phyloP scores from a whole-genome alignment of 2,329 filamentous ascomycete genomes.

The Dryadomyces quercivorus region DNA sequence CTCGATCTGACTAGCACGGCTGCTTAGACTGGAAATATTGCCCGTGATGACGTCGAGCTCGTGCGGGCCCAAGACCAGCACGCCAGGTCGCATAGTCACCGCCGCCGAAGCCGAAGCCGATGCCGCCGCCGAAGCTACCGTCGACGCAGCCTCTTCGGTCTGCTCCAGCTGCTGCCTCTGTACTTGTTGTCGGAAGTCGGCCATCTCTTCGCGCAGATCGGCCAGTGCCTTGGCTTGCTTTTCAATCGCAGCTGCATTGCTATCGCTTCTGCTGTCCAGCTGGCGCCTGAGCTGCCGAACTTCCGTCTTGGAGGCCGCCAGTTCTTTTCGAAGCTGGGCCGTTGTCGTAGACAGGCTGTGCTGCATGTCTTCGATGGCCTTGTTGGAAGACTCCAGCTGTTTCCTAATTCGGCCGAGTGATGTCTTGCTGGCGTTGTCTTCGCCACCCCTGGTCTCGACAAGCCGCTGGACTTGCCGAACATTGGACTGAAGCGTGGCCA shows the following conservation, averaged over 20 bases:
- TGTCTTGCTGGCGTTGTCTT: neutral
- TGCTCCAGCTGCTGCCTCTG: conserved; percentile 13
- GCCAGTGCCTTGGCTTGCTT: conserved; percentile 20
- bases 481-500: conserved; percentile 16
- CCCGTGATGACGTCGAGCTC: conserved; percentile 28
- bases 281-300: neutral
- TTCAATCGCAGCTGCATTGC: conserved; percentile 12
- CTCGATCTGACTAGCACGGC: conserved; percentile 26
- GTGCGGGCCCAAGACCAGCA: conserved; percentile 15
- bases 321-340: neutral
- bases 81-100: neutral
- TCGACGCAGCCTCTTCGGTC: conserved; percentile 1
- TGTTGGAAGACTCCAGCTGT: neutral
- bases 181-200: conserved; percentile 18
- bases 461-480: neutral
- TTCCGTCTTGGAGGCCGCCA: neutral
- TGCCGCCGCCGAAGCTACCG: no score
- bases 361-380: neutral
- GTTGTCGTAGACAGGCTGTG: neutral
- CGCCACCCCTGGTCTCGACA: neutral
- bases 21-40: conserved; percentile 25
- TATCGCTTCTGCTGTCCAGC: neutral
- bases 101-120: no score
- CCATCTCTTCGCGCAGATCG: conserved; percentile 21
- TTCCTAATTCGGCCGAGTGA: neutral